Evolutionary conservation across 2,329 filamentous ascomycete genomes (phyloP), one percentile per base, ranked within the genome.

Genomic region (Xylariaceae sp.): DNA sequence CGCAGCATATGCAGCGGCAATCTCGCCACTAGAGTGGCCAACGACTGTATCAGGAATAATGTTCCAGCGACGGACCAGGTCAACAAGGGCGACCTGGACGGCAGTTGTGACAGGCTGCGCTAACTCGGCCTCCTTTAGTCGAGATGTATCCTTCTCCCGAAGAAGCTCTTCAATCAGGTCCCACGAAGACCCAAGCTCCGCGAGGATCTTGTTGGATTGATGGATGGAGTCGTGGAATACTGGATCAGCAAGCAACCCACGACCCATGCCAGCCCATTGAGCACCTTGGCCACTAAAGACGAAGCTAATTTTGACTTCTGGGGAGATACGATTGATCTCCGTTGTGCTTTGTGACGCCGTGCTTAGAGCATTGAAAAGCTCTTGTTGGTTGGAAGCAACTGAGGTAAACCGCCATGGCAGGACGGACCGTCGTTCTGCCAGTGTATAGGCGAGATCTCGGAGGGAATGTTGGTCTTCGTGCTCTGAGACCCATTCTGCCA

Each of bases 271-370:
- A 13, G 53, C 39, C 56, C 66, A 73, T 46, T 74, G 71, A 1
- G 72, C 70, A 6, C 72, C 72, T 32, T 74, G 71, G n/a, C 72
- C 72, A 3, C 64, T 69, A 45, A 73, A 73, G 5, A 73, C 65
- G n/a, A 52, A 57, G 6, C 32, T n/a, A n/a, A n/a, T n/a, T n/a
- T n/a, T n/a, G n/a, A n/a, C n/a, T n/a, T n/a, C n/a, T n/a, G n/a
- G n/a, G n/a, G n/a, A n/a, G n/a, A n/a, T n/a, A n/a, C n/a, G n/a
- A n/a, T n/a, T n/a, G n/a, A n/a, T n/a, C n/a, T n/a, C n/a, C n/a
- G n/a, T n/a, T n/a, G n/a, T n/a, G n/a, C n/a, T n/a, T n/a, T n/a
- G n/a, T n/a, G n/a, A n/a, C n/a, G n/a, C n/a, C n/a, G n/a, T n/a
- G n/a, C n/a, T n/a, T n/a, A n/a, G n/a, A n/a, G n/a, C n/a, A n/a